Evolutionary conservation across 2,329 filamentous ascomycete genomes (phyloP), one percentile per base, ranked within the genome.

Genomic region (Parascedosporium putredinis): DNA sequence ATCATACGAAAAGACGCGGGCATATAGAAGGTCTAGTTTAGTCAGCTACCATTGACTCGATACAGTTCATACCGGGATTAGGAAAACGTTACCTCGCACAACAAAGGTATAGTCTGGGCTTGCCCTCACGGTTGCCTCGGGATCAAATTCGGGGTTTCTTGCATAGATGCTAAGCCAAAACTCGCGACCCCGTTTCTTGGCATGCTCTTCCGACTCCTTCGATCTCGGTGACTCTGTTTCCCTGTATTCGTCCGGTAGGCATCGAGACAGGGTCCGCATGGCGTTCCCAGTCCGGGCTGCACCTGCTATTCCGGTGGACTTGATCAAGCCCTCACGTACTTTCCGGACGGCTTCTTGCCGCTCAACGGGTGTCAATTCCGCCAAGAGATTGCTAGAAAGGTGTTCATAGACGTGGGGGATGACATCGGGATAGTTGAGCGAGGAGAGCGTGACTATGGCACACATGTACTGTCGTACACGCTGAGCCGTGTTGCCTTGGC

Each of bases 91-190:
- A 54, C 54, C 54, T 54, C 52, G 46, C 29, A 55, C 52, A 14
- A 55, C 50, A 38, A 52, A 55, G 38, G 52, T 48, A 31, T 55
- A 55, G 27, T 55, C 54, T 22, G 54, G 52, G 31, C 54, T 55
- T 7, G 54, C 54, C 25, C 49, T 38, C 31, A 52, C 50, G 3
- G 52, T 51, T 18, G 52, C 54, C 14, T 54, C 43, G 6, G 52
- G 52, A 33, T 55, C 54, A 45, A 55, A 55, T 23, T 45, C 50
- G 22, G 44, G 47, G 23, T 55, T 55, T 14, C 52, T 23, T 9
- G 44, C 47, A 31, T 55, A 55, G 27, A 55, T 55, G 14, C 49
- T 52, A 20, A 10, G 40, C 44, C 49, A 51, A 42, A 55, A 55
- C 18, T 51, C 50, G n/a, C 42, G 25, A 2, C 54, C 54, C 5